Base-by-base conservation (phyloP, 2,329 filamentous ascomycete species). In the Sporothrix pseudoabietina region DNA sequence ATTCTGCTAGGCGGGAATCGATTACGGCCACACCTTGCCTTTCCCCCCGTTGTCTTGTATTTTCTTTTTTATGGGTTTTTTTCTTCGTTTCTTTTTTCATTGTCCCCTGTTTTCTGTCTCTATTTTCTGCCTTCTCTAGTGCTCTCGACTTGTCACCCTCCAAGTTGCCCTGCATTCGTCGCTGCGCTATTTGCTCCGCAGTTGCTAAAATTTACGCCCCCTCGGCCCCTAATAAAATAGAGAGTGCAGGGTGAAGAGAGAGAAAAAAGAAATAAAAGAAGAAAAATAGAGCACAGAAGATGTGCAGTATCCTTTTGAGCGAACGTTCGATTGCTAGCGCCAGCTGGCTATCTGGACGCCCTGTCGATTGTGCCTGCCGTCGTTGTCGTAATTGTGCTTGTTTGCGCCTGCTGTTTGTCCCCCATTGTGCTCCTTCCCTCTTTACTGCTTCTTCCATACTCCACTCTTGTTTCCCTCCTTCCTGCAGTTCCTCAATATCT, bases 131-230 rank as follows among this genome's bases (percentile, higher is more conserved):
- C 44, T 39, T 69, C 35, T 44, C 35, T 59, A 44, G 68, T 70
- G 52, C 39, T 59, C 52, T 70, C 32, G 47, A 54, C 68, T 65
- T 69, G 66, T 69, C 66, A 69, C 47, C 30, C 41, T 9, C 63
- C 47, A 69, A 32, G 30, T n/a, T 12, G 66, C 66, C 66, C 66
- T 69, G 66, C 66, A 69, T 69, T 69, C 10, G 47, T 32, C 47
- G 47, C 47, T 52, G 30, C 66, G 66, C 47, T 69, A 69, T 39
- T 14, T 22, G 66, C 66, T 54, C 66, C 66, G 47, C 66, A 55
- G 65, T 39, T 54, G 32, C 47, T 47, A 52, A 39, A 54, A 39
- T 54, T 30, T 4, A 22, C 47, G n/a, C 44, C 30, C 47, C 26
- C 1, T 26, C 26, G 26, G 8, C 54, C 26, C 26, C 26, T 19